phyloP scores from a whole-genome alignment of 139 green algal species.

The Ettlia oleoabundans region DNA sequence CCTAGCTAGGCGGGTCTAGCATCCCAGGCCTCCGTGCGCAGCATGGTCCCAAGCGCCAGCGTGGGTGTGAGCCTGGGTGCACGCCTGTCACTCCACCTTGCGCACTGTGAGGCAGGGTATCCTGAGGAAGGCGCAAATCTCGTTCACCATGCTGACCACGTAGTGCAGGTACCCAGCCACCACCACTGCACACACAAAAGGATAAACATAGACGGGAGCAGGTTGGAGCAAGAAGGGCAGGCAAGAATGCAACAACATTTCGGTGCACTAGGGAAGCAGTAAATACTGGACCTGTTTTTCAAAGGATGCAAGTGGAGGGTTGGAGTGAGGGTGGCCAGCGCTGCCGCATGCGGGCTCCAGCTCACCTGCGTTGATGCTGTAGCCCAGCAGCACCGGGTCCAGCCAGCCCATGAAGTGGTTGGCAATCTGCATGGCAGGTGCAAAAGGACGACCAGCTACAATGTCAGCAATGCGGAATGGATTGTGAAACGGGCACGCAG shows the following conservation, averaged over 20 bases:
- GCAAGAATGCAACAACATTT: too few relatives aligned
- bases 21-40: too few relatives aligned
- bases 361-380: conserved; percentile 37
- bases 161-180: conserved; percentile 76
- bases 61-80: too few relatives aligned
- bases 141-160: conserved; percentile 61
- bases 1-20: too few relatives aligned
- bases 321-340: too few relatives aligned
- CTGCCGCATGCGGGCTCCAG: not conserved
- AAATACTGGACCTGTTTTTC: too few relatives aligned
- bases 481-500: too few relatives aligned
- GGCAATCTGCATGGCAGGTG: conserved; percentile 13
- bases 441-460: too few relatives aligned
- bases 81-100: conserved; percentile 13
- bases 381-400: conserved; percentile 33
- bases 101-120: conserved; percentile 83
- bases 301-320: too few relatives aligned
- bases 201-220: not conserved
- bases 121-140: conserved; percentile 80
- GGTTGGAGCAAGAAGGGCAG: not conserved
- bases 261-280: too few relatives aligned
- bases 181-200: conserved; percentile 23
- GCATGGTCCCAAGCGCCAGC: too few relatives aligned
- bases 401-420: conserved; percentile 11
- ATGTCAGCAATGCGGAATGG: too few relatives aligned